Evolutionary conservation across 1,139 yeast genomes (phyloP).

Genomic region (Pneumocystis murina): DNA sequence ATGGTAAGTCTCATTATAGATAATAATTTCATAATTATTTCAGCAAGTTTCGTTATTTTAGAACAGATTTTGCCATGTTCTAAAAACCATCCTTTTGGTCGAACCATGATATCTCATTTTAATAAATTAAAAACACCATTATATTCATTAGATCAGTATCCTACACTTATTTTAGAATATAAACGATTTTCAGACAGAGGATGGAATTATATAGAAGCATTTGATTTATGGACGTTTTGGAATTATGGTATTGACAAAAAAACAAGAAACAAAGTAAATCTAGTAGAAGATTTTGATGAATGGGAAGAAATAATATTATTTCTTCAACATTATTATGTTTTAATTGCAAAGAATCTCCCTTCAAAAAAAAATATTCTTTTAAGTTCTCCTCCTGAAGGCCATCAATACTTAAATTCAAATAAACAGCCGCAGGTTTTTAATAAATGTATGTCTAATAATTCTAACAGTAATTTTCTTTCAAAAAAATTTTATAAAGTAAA

Average conservation of each 20-base stretch:
- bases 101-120: conserved; percentile 63
- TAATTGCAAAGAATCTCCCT: conserved; percentile 38
- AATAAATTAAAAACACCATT: conserved; percentile 52
- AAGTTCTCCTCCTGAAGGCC: conserved; percentile 6
- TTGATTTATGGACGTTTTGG: conserved; percentile 50
- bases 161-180: conserved; percentile 36
- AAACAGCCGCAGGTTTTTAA: neutral
- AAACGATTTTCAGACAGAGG: conserved; percentile 37
- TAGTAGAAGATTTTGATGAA: conserved; percentile 62
- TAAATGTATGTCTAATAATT: neutral
- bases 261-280: conserved; percentile 31
- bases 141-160: conserved; percentile 49
- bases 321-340: conserved; percentile 59
- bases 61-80: conserved; percentile 65
- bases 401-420: neutral
- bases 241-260: conserved; percentile 28
- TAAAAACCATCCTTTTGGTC: conserved; percentile 48
- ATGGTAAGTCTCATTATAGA: conserved; percentile 13
- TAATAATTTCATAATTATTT: conserved; percentile 22
- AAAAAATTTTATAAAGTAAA: neutral
- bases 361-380: conserved; percentile 23
- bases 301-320: conserved; percentile 69
- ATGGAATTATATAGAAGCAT: conserved; percentile 36
- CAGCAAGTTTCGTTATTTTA: conserved; percentile 48
- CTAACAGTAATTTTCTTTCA: neutral